These are phyloP conservation scores for Cyberlindnera americana DNA, from an alignment of 805 yeast species.

Conservation along the genomic window DNA sequence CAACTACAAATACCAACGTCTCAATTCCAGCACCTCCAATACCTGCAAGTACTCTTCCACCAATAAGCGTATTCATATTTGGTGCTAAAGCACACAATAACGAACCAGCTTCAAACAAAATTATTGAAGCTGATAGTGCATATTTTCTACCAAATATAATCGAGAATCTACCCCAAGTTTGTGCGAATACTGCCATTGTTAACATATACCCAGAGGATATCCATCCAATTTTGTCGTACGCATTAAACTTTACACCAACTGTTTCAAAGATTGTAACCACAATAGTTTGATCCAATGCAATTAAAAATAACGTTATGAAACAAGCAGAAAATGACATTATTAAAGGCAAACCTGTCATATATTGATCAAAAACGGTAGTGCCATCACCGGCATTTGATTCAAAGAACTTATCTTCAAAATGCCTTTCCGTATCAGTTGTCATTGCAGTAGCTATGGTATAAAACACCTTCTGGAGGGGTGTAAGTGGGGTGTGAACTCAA, in stretches of 20 bases:
- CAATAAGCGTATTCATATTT: constrained; percentile 59
- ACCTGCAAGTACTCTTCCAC: constrained; percentile 70
- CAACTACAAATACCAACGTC: constrained; percentile 51
- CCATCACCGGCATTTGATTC: constrained; percentile 28
- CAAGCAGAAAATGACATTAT: constrained; percentile 20
- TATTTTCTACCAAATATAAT: constrained; percentile 56
- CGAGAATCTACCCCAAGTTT: constrained; percentile 56
- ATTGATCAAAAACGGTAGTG: constrained; percentile 20
- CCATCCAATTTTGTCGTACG: constrained; percentile 57
- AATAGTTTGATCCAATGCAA: constrained; percentile 54
- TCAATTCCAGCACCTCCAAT: constrained; percentile 72
- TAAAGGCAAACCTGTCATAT: constrained; percentile 15
- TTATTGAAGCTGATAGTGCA: constrained; percentile 43
- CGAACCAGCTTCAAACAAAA: constrained; percentile 59
- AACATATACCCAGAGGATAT: constrained; percentile 51
- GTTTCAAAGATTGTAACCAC: constrained; percentile 46
- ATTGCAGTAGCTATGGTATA: too few species aligned
- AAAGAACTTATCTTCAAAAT: constrained; percentile 13
- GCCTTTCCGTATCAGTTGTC: too few species aligned
- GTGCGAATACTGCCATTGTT: constrained; percentile 49
- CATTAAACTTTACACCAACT: constrained; percentile 46
- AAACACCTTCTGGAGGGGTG: too few species aligned
- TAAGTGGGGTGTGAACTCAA: too few species aligned
- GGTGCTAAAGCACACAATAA: constrained; percentile 51
- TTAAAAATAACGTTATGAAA: constrained; percentile 18